Conservation (phyloP, 140 eudicot genomes). For the Ambrosia hybrid region DNA sequence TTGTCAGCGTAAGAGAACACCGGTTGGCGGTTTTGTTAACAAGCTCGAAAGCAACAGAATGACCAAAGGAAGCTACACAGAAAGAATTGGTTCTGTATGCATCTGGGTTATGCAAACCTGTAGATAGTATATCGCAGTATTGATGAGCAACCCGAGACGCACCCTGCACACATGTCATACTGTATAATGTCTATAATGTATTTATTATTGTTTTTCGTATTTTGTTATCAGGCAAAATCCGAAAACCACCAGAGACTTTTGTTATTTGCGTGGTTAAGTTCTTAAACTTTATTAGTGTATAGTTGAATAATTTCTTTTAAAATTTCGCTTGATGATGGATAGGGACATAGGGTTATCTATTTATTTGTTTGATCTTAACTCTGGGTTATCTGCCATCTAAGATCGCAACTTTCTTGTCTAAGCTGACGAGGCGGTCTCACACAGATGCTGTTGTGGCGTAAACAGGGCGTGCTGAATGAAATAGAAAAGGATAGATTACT, state of each 20-base stretch:
- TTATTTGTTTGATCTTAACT: too few species aligned
- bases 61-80: neutral
- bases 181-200: neutral
- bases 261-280: neutral
- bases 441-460: too few species aligned
- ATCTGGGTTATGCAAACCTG: neutral
- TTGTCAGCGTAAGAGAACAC: neutral
- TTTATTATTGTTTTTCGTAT: neutral
- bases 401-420: too few species aligned
- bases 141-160: neutral
- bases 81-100: neutral
- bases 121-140: neutral
- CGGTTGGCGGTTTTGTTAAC: neutral
- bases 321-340: too few species aligned
- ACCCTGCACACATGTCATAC: neutral
- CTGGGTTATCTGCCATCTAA: too few species aligned
- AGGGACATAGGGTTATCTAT: too few species aligned
- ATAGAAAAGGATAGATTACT: too few species aligned
- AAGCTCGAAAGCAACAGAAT: neutral
- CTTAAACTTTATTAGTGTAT: neutral
- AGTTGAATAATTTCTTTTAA: neutral
- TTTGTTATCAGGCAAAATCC: slow-evolving; percentile 1
- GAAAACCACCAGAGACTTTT: neutral
- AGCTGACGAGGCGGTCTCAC: too few species aligned
- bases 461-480: too few species aligned